phyloP scores from a whole-genome alignment of 495 filamentous ascomycete genomes.

The Parmelia sp. region DNA sequence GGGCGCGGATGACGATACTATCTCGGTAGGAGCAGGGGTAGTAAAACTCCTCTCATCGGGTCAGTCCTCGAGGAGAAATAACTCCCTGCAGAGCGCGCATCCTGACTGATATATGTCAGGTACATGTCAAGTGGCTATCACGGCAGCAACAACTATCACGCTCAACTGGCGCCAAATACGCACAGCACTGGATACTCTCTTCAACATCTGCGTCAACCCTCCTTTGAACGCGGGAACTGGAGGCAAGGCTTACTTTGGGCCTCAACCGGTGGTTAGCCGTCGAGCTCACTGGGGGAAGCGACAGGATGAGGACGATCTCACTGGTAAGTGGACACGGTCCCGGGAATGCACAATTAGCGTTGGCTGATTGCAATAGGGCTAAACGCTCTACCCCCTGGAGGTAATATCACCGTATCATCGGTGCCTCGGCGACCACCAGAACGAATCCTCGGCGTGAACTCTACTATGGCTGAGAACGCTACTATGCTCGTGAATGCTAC shows the following conservation, averaged over 20 bases:
- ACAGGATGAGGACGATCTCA: background rate
- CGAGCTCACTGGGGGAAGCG: background rate
- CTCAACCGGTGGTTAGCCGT: background rate
- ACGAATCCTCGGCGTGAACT: background rate
- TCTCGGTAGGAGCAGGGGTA: slow-evolving; percentile 6
- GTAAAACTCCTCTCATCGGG: slow-evolving; percentile 6
- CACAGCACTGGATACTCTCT: slow-evolving; percentile 4
- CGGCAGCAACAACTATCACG: slow-evolving; percentile 4
- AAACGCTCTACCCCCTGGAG: background rate
- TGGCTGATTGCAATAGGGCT: background rate
- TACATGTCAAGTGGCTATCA: slow-evolving; percentile 9
- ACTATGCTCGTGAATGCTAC: slow-evolving; percentile 3
- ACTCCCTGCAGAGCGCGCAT: background rate
- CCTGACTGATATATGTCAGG: background rate
- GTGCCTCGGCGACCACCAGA: background rate
- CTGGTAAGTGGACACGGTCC: background rate
- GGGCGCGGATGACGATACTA: background rate
- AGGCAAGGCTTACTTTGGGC: background rate
- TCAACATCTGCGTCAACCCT: background rate
- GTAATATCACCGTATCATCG: background rate
- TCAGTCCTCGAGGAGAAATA: background rate
- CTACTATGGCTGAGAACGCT: background rate
- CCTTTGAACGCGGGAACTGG: background rate
- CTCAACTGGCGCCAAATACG: slow-evolving; percentile 10
- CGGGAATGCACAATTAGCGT: background rate